phyloP scores from a whole-genome alignment of 306 rosid genomes.

The Echinosophora koreensis region DNA sequence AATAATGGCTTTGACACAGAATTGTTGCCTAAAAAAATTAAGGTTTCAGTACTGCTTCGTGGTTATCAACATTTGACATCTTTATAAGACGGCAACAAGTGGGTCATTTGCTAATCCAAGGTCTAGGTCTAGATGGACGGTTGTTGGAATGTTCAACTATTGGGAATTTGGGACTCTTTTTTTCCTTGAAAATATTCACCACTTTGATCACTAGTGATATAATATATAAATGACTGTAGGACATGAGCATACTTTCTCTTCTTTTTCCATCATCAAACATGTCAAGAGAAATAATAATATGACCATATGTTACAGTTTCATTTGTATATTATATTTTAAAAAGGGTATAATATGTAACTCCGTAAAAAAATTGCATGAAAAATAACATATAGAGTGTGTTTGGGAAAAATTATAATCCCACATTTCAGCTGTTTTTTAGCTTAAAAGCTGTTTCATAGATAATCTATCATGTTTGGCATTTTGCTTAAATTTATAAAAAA shows the following conservation, averaged over 20 bases:
- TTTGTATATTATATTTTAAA: too few relatives aligned
- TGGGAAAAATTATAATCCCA: too few relatives aligned
- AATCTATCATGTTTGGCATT: too few relatives aligned
- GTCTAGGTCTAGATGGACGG: neutral
- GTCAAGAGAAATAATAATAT: too few relatives aligned
- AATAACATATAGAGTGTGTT: too few relatives aligned
- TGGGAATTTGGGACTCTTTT: too few relatives aligned
- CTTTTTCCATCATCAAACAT: neutral
- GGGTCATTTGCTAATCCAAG: slow-evolving; percentile 4
- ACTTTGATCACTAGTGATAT: neutral
- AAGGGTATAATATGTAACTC: too few relatives aligned
- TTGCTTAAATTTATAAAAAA: too few relatives aligned
- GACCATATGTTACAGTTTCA: too few relatives aligned
- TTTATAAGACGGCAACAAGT: slow-evolving; percentile 25
- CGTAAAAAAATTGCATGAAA: too few relatives aligned
- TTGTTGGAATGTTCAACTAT: neutral
- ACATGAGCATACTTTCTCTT: neutral
- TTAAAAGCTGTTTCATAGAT: too few relatives aligned
- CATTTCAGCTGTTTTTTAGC: too few relatives aligned
- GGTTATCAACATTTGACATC: slow-evolving; percentile 31
- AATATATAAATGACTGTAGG: neutral
- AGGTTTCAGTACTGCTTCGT: neutral
- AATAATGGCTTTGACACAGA: neutral
- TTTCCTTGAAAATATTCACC: neutral
- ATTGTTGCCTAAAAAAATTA: neutral